Base-by-base conservation (phyloP, 495 filamentous ascomycete species). In the Parathielavia hyrcaniae region DNA sequence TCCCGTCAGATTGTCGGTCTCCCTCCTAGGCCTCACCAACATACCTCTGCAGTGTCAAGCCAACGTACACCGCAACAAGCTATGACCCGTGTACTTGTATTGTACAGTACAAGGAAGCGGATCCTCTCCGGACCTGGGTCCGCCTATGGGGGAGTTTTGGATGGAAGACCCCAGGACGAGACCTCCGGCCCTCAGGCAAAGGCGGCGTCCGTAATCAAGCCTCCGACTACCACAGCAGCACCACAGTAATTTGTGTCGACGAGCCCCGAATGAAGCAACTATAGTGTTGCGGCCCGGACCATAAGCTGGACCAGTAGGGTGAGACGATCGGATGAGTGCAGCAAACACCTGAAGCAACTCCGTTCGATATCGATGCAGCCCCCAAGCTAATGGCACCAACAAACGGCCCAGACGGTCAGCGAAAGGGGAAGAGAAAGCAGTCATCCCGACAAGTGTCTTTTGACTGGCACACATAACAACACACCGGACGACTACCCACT, bases 281-380 rank as follows among this genome's bases (percentile, higher is more conserved):
- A 26, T 12, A 34, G 30, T 11, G 46, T n/a, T 35, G 46, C n/a
- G 48, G 48, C 48, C 19, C 20, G 32, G 50, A 23, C 7, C 36
- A 39, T 16, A 10, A 17, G 22, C 4, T 11, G 34, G 13, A 20
- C 41, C 53, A 55, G 53, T 55, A 12, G 32, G 43, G 53, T 16
- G 30, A 4, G 30, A 17, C 41, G 12, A 55, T 8, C n/a, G 4
- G 23, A 19, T 44, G 34, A 38, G 14, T 48, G 30, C 32, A 46
- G 43, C 51, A 38, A 55, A 17, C 5, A 30, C 53, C 34, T 47
- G 53, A 55, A 45, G 52, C 52, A 44, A 14, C n/a, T 23, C 40
- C 36, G 40, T 2, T 3, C 6, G 26, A 30, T 30, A 30, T 30
- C 26, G 26, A 22, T 46, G 53, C 44, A 6, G 44, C 43, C 53